Evolutionary conservation across 352 stramenopile genomes (phyloP), one percentile per base, ranked within the genome.

Genomic region (Globisporangium irregulare): DNA sequence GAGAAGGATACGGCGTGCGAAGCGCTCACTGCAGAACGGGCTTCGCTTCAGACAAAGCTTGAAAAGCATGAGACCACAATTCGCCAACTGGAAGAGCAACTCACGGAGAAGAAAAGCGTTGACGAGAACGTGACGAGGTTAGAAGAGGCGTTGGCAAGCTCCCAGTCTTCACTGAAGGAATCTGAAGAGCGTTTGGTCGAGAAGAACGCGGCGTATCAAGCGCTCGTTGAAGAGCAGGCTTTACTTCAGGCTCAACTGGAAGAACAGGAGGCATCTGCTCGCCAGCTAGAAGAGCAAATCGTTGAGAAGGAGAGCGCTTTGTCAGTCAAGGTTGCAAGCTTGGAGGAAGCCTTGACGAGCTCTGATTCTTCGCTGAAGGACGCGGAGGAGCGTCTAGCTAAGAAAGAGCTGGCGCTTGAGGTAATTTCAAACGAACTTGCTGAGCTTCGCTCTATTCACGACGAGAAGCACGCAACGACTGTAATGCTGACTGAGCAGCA

Each of bases 361-460:
- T 66, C 18, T 7, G 18, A 60, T n/a, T 25, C 67, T 4, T 60
- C 61, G 22, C 59, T 74, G n/a, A 25, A 43, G n/a, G 24, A 63
- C 14, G 27, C 60, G 3, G 29, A 62, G 2, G 46, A 66, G 29
- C 61, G 67, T 27, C 15, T 76, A 25, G 53, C 36, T 38, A 18
- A 64, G 15, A 56, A 66, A 15, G 32, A 64, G 36, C 8, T 53
- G 24, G 61, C 25, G 6, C 24, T 70, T 7, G 60, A 67, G 27
- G 24, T 27, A 1, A 38, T 61, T 18, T 29, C 51, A 22, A 50
- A 66, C 29, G 46, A 73, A 4, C 20, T 41, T 7, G 67, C 64
- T 12, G 20, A 1, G 15, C 50, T 61, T 2, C 25, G 8, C 34
- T 8, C 14, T 3, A 51, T 36, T 3, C 27, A 59, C 4, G 22